Evolutionary conservation across 805 yeast genomes (phyloP), one percentile per base, ranked within the genome.

Genomic region (Sugiyamaella qingdaonensis): DNA sequence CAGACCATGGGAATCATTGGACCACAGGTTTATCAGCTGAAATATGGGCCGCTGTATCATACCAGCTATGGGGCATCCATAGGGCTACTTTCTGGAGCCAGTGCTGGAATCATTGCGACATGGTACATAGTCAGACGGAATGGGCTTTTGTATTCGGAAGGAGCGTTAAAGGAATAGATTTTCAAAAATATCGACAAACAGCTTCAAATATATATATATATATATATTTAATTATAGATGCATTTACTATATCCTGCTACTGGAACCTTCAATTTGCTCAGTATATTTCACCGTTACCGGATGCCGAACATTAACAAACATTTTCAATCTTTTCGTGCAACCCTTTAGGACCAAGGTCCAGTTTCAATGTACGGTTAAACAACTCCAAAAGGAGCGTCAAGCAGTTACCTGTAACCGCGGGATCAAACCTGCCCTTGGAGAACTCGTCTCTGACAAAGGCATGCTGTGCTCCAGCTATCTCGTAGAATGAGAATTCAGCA

Each of bases 391-490:
- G 67, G 77, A 87, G 83, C 19, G 80, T 85, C 59, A 82, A 70
- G 63, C 92, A 84, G 31, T 81, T 73, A 58, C 76, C 73, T 18
- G 94, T 86, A 51, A 83, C 78, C 1, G 88, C 88, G n/a, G 89
- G 80, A 66, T 86, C 94, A 64, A 80, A 86, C 62, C 94, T 74
- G n/a, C 88, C 95, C 70, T 85, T 86, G 58, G 88, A 82, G 55
- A 74, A 69, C 63, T 86, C 94, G 65, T 86, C 95, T 58, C 94
- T 75, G 51, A 86, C 84, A 61, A 86, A 86, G 0, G 95, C 94
- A 61, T 87, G 95, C 66, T 86, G 90, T 11, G 95, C 94, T 58
- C 80, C 90, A 60, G 83, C 79, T 50, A 86, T 73, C 68, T 86
- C 95, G 70, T 84, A 77, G 65, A 86, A 85, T 0, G 89, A 83